Evolutionary conservation across 2,329 filamentous ascomycete species (phyloP), one percentile per base, ranked within the genome.

Genomic region (Colletotrichum spaethianum): DNA sequence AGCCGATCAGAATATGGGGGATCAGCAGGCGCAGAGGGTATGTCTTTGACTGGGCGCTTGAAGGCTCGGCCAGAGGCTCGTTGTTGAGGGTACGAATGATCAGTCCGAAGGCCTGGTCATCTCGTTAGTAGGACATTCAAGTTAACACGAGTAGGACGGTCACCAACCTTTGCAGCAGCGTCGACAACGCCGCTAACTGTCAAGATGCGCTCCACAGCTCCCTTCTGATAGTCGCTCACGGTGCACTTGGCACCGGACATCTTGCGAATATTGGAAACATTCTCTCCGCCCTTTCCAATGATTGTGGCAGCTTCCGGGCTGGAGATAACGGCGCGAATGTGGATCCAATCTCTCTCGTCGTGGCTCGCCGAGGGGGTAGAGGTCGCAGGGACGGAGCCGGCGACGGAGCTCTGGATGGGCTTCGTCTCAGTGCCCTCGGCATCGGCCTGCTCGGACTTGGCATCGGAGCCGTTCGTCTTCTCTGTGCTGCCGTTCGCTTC

Each of bases 31-130:
- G 95, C 66, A 99, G 92, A 73, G 96, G 96, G 78, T 99, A 99
- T 1, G 96, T 98, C 89, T 98, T 98, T 74, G 96, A 98, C 76
- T 97, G 94, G 64, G 95, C 92, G 71, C 93, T 98, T 16, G 96
- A 99, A 48, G 96, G 87, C 79, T 94, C 90, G 77, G 94, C 92
- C 64, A 99, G 89, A 42, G 95, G 93, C 85, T 99, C 96, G 80
- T 98, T 98, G 88, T 99, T 99, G 74, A 99, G 88, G 3, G 96
- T 99, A 78, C 96, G 94, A 78, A 99, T 98, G 80, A 99, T 99
- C 76, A 99, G 88, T 80, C 96, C 96, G 82, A 99, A 99, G 23
- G 96, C 96, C 94, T 96, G 76, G 36, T 50, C 11, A 44, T 64
- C 57, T 72, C 53, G 62, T 65, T 40, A 72, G 57, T 59, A 53